Evolutionary conservation across 495 filamentous ascomycete species (phyloP).

Genomic region (Mycothermus thermophilus): DNA sequence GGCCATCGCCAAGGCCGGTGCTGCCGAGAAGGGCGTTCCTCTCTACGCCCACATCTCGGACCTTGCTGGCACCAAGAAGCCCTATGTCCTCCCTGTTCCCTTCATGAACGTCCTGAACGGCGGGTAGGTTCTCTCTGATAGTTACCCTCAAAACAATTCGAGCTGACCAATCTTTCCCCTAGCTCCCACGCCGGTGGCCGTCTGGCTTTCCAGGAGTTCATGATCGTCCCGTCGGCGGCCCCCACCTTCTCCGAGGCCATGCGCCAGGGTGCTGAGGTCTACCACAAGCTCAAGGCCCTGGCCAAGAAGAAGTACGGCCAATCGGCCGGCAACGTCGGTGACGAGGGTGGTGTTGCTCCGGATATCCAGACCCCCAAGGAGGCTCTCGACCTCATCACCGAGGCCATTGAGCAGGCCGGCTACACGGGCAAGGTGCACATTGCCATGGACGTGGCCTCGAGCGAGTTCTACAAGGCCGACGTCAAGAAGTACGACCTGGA

Average conservation of each 20-base stretch:
- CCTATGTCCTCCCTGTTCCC: conserved; percentile 95
- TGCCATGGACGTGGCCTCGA: conserved; percentile 97
- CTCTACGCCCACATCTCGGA: conserved; percentile 98
- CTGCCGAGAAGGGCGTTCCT: conserved; percentile 94
- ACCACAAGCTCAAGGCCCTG: conserved; percentile 92
- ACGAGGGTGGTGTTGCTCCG: conserved; percentile 98
- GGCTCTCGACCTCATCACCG: conserved; percentile 91
- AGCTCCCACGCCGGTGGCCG: conserved; percentile 94
- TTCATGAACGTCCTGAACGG: conserved; percentile 99
- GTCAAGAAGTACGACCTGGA: conserved; percentile 99
- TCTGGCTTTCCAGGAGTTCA: conserved; percentile 99
- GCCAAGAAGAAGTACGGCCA: conserved; percentile 99
- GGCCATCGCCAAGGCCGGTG: conserved; percentile 94
- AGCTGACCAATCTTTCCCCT: background rate
- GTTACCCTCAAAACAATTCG: background rate
- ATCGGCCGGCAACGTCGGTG: conserved; percentile 95
- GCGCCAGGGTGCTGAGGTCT: conserved; percentile 90
- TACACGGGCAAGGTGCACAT: conserved; percentile 94
- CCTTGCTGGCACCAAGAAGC: conserved; percentile 98
- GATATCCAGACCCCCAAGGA: conserved; percentile 96
- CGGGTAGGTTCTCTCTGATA: conserved; percentile 41
- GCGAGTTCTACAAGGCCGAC: conserved; percentile 97
- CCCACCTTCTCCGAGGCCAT: conserved; percentile 88
- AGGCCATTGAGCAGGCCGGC: conserved; percentile 84
- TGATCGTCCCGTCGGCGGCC: conserved; percentile 85